phyloP scores from a whole-genome alignment of 169 alveolate species.

The Plasmodium yoelii region DNA sequence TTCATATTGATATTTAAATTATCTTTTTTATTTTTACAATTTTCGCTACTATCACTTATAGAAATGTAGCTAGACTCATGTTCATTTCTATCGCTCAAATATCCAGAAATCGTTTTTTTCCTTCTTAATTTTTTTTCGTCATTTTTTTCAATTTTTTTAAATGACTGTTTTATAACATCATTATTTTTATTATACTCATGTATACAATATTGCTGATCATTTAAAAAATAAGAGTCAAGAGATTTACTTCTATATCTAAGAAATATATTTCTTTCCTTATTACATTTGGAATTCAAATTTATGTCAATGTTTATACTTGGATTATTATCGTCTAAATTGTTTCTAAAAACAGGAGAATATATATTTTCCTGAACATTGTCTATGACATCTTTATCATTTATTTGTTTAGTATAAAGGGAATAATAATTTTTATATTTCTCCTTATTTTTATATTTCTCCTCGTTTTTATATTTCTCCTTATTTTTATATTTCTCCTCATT shows the following conservation, averaged over 20 bases:
- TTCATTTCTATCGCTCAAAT: too few relatives aligned
- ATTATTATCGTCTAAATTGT: too few relatives aligned
- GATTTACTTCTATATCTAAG: slow-evolving; percentile 22
- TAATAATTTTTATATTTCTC: slow-evolving; percentile 20
- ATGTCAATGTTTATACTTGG: too few relatives aligned
- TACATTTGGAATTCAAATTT: not conserved
- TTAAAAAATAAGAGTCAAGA: slow-evolving; percentile 22
- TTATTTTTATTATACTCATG: not conserved
- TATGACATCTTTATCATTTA: too few relatives aligned
- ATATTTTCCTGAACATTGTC: too few relatives aligned
- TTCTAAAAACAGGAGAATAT: too few relatives aligned
- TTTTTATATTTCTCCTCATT: not conserved
- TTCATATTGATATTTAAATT: not conserved
- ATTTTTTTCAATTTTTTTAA: not conserved
- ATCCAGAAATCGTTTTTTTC: too few relatives aligned
- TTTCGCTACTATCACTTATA: too few relatives aligned
- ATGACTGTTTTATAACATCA: not conserved
- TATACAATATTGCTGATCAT: not conserved
- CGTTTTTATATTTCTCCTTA: too few relatives aligned
- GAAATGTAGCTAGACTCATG: too few relatives aligned
- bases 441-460: too few relatives aligned
- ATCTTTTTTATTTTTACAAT: not conserved
- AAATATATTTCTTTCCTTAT: not conserved
- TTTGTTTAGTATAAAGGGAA: not conserved
- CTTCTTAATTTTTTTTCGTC: too few relatives aligned